These are phyloP conservation scores for Dactylonectria estremocensis DNA, from an alignment of 2,329 filamentous ascomycete species.

Conservation along the genomic window DNA sequence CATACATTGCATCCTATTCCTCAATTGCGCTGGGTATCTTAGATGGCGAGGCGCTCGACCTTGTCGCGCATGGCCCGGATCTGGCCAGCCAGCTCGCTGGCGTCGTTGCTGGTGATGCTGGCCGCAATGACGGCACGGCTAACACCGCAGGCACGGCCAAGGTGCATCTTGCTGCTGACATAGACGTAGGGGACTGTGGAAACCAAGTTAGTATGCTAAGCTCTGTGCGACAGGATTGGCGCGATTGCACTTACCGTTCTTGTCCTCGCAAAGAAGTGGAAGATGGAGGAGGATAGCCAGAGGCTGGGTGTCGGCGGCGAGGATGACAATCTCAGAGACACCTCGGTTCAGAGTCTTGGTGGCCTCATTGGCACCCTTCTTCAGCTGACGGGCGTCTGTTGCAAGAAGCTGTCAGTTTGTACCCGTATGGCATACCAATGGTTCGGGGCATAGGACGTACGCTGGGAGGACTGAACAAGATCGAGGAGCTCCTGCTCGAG, in stretches of 20 bases:
- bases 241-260: conserved; percentile 62
- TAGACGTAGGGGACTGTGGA: conserved; percentile 71
- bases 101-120: conserved; percentile 93
- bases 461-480: conserved; percentile 79
- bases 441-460: conserved; percentile 47
- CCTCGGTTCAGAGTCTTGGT: conserved; percentile 94
- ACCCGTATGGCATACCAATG: conserved; percentile 19
- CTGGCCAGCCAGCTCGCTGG: conserved; percentile 87
- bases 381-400: conserved; percentile 78
- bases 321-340: conserved; percentile 89
- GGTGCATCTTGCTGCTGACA: conserved; percentile 84
- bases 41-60: conserved; percentile 96
- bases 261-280: conserved; percentile 89
- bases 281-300: conserved; percentile 91
- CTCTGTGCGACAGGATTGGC: background rate
- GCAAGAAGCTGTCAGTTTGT: conserved; percentile 16
- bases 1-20: conserved; percentile 30
- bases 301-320: conserved; percentile 90
- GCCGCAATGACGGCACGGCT: conserved; percentile 88
- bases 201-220: conserved; percentile 31
- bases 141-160: conserved; percentile 92
- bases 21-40: conserved; percentile 56
- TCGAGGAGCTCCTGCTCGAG: conserved; percentile 88
- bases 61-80: conserved; percentile 93
- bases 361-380: conserved; percentile 81